These are phyloP conservation scores for Penicillium turbatum DNA, from an alignment of 495 filamentous ascomycete genomes.

Conservation along the genomic window DNA sequence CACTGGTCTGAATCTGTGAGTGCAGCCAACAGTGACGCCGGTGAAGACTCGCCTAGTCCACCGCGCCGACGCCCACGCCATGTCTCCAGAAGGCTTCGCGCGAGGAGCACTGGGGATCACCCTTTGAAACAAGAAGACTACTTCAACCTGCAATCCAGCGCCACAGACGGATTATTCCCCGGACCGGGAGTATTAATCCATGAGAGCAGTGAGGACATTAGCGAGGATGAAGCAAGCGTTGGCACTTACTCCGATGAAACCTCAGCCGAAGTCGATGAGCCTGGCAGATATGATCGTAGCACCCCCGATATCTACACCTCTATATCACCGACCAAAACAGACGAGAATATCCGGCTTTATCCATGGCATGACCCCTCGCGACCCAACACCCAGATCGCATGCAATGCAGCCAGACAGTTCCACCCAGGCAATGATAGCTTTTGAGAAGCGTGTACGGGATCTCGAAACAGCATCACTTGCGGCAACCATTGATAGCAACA, in stretches of 20 bases:
- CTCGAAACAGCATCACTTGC: conserved; percentile 54
- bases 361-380: conserved; percentile 44
- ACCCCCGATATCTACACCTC: conserved; percentile 26
- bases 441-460: conserved; percentile 39
- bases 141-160: conserved; percentile 29
- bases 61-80: conserved; percentile 21
- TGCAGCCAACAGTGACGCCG: conserved; percentile 39
- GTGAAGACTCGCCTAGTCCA: conserved; percentile 24
- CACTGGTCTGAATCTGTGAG: conserved; percentile 43
- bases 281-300: conserved; percentile 21
- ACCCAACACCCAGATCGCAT: conserved; percentile 28
- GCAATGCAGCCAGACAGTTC: conserved; percentile 43
- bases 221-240: conserved; percentile 27
- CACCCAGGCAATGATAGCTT: conserved; percentile 44
- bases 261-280: conserved; percentile 29
- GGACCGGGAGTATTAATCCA: conserved; percentile 45
- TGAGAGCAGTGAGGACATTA: conserved; percentile 41
- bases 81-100: conserved; percentile 32
- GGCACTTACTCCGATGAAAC: conserved; percentile 30
- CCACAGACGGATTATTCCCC: conserved; percentile 30
- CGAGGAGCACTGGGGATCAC: conserved; percentile 46
- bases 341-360: conserved; percentile 30
- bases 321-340: conserved; percentile 14
- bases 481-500: conserved; percentile 63
- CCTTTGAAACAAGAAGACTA: conserved; percentile 40